A percentile compares a stretch with the other conserved stretches of the same genome.
Evolutionary conservation across 441 rosid species (phyloP).

Genomic region (Hura crepitans): DNA sequence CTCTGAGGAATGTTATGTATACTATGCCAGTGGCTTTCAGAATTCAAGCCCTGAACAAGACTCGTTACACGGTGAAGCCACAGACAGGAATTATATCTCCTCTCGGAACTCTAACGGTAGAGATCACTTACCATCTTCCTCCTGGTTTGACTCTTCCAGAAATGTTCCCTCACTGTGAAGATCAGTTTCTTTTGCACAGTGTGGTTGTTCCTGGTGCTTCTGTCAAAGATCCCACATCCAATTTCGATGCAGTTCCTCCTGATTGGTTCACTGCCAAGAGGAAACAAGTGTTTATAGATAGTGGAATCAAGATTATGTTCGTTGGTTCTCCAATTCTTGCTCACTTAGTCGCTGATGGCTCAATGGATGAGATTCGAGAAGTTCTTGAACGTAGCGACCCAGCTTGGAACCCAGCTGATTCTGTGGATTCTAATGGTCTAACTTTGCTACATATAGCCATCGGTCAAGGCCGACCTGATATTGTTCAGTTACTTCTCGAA

Average conservation of each 20-base stretch:
- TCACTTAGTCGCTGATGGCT: conserved; percentile 39
- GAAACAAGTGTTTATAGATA: conserved; percentile 58
- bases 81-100: conserved; percentile 61
- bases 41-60: conserved; percentile 44
- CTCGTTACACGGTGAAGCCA: conserved; percentile 43
- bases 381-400: conserved; percentile 55
- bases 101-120: conserved; percentile 41
- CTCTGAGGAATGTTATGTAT: conserved; percentile 55
- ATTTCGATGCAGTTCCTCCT: conserved; percentile 40
- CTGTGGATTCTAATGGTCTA: conserved; percentile 39
- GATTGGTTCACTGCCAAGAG: conserved; percentile 59
- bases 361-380: conserved; percentile 53
- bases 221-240: conserved; percentile 33
- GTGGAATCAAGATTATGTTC: conserved; percentile 53
- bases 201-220: conserved; percentile 63
- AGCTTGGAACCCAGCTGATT: conserved; percentile 38
- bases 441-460: conserved; percentile 55
- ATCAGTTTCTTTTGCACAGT: conserved; percentile 50
- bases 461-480: conserved; percentile 48
- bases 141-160: conserved; percentile 37
- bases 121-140: conserved; percentile 44
- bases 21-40: conserved; percentile 72
- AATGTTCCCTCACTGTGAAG: conserved; percentile 39
- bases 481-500: conserved; percentile 56
- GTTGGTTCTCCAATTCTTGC: conserved; percentile 49